Evolutionary conservation across 306 rosid species (phyloP), one percentile per base, ranked within the genome.

Genomic region (Dalbergia cultrata): DNA sequence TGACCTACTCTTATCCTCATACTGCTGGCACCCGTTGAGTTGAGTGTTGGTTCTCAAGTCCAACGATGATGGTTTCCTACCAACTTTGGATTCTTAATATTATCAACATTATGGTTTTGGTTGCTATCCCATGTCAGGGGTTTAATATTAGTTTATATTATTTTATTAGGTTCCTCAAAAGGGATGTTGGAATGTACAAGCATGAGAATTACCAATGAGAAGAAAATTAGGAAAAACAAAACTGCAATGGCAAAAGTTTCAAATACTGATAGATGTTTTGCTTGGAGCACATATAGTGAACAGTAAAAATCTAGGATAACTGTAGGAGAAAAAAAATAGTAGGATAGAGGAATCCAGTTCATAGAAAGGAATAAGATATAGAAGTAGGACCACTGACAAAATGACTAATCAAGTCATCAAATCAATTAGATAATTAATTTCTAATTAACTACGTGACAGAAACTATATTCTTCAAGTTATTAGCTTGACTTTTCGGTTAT

Each of bases 21-120:
- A 26, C 69, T 69, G n/a, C 60, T 61, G 75, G 8, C 44, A 47
- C 33, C 26, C 13, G 19, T 43, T 61, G 70, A 44, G 21, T 22
- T 37, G 41, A 37, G 41, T 37, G 9, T 77, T 67, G 50, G 13
- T 17, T 52, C 47, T 35, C 54, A 77, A 59, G 35, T 39, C 63
- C 43, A 72, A 49, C 37, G 0, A 80, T 67, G 1, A 17, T 81
- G 78, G 39, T 74, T 49, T 57, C 79, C 0, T 34, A 44, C 83
- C 70, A 13, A 53, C 80, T 59, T 70, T 66, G 43, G 35, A 16
- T 75, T 87, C 78, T 79, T 75, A 60, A 78, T 58, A 66, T 80
- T 81, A 79, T 78, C 79, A 62, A 19, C 53, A 31, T 60, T 75
- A 59, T 56, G 47, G 64, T 74, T 79, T 49, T 49, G 26, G 62